Evolutionary conservation across 2,329 filamentous ascomycete genomes (phyloP).

Genomic region (Polytolypa hystricis): DNA sequence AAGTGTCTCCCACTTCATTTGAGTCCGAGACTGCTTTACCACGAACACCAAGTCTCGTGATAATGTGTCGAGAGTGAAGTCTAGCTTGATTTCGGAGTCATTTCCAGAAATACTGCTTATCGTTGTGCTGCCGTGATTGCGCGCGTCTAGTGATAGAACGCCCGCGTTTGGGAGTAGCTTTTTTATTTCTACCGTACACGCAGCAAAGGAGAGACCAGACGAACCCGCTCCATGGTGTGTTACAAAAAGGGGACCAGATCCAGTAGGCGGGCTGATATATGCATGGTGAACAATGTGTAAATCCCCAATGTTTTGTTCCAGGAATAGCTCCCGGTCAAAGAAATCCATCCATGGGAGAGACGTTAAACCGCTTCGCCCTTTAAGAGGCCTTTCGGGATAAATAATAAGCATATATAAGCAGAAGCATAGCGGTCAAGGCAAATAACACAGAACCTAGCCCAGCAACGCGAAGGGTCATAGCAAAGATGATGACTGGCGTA

Average conservation of each 20-base stretch:
- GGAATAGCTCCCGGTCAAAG: slow-evolving; percentile 76
- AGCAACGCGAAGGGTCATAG: too few relatives aligned
- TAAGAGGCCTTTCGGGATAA: too few relatives aligned
- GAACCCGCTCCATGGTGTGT: slow-evolving; percentile 93
- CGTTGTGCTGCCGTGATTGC: slow-evolving; percentile 67
- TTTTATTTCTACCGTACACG: slow-evolving; percentile 65
- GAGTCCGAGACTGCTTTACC: slow-evolving; percentile 52
- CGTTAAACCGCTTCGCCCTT: slow-evolving; percentile 41
- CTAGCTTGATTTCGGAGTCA: slow-evolving; percentile 32
- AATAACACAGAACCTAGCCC: too few relatives aligned
- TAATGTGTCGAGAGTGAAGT: slow-evolving; percentile 64
- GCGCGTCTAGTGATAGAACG: slow-evolving; percentile 72
- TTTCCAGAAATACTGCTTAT: slow-evolving; percentile 15
- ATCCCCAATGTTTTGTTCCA: slow-evolving; percentile 35
- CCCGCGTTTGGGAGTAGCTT: slow-evolving; percentile 69
- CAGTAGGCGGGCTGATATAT: slow-evolving; percentile 70
- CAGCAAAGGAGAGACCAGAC: slow-evolving; percentile 82
- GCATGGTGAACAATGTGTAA: slow-evolving; percentile 60
- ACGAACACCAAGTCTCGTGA: slow-evolving; percentile 61
- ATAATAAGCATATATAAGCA: too few relatives aligned
- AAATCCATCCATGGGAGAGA: slow-evolving; percentile 78
- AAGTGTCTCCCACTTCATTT: slow-evolving; percentile 61
- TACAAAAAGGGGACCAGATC: slow-evolving; percentile 71
- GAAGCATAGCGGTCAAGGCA: too few relatives aligned
- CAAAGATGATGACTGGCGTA: too few relatives aligned